These are phyloP conservation scores for Brettanomyces custersianus DNA, from an alignment of 805 yeast genomes.

Conservation along the genomic window DNA sequence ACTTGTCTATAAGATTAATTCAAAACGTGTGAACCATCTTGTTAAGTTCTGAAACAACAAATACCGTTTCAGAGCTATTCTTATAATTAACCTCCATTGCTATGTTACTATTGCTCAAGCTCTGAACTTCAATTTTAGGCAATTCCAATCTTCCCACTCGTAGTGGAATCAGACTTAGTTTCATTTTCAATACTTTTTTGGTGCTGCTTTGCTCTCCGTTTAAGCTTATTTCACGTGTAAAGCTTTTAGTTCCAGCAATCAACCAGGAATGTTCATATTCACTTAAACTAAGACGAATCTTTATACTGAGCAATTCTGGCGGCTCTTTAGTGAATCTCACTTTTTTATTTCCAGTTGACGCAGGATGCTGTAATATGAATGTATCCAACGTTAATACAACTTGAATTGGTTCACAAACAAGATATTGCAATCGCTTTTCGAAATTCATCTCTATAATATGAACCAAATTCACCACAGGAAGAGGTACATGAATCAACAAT, in stretches of 20 bases:
- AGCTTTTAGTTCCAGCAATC: slow-evolving; percentile 58
- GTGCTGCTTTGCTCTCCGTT: slow-evolving; percentile 5
- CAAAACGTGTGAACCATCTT: slow-evolving; percentile 53
- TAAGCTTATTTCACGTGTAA: slow-evolving; percentile 28
- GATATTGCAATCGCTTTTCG: slow-evolving; percentile 32
- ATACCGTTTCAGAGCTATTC: slow-evolving; percentile 59
- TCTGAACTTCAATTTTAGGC: slow-evolving; percentile 50
- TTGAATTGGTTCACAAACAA: slow-evolving; percentile 58
- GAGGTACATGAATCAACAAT: slow-evolving; percentile 43
- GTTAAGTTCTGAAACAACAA: slow-evolving; percentile 64
- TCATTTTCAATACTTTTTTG: slow-evolving; percentile 14
- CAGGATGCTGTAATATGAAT: slow-evolving; percentile 11
- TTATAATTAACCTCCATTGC: slow-evolving; percentile 55
- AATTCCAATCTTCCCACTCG: slow-evolving; percentile 63
- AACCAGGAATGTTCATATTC: slow-evolving; percentile 60
- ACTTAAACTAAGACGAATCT: slow-evolving; percentile 17
- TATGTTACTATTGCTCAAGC: slow-evolving; percentile 22
- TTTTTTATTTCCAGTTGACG: slow-evolving; percentile 17
- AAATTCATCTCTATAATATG: slow-evolving; percentile 46
- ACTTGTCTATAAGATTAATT: too few relatives aligned
- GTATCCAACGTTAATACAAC: slow-evolving; percentile 31
- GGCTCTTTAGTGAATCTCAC: slow-evolving; percentile 18
- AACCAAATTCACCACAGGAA: slow-evolving; percentile 52
- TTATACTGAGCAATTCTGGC: slow-evolving; percentile 9
- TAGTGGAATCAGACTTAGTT: slow-evolving; percentile 59